Evolutionary conservation across 768 basidiomycete genomes (phyloP), one percentile per base, ranked within the genome.

Genomic region (Tricholoma terreum): DNA sequence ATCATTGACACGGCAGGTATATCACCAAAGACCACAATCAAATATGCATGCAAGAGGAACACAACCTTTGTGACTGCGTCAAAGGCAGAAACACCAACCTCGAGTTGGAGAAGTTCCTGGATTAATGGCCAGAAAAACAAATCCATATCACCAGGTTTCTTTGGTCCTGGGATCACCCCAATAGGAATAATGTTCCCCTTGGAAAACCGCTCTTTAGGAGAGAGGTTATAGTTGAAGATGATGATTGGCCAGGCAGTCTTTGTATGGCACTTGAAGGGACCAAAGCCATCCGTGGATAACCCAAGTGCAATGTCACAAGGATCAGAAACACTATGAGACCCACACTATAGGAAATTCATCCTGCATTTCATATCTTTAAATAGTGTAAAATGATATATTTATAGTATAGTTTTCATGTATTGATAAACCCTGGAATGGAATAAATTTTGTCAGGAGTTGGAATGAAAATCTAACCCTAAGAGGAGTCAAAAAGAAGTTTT

Each of bases 101-200:
- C 17, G 21, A 48, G 45, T 15, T 48, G 45, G 1, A 48, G 17
- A 48, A 50, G 27, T 31, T 50, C 48, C 27, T 50, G 48, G 21
- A 50, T 17, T 10, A 31, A n/a, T n/a, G 27, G 78, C 45, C 60
- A 67, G 0, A 75, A 59, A 50, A 78, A 80, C 0, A 76, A 80
- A 36, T 71, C 70, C 0, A 71, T 17, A 55, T 48, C 46, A 6
- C 62, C 0, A 76, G 73, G 40, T 71, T 70, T 11, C 68, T 65
- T 0, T 75, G 79, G 0, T 78, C 73, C 3, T 75, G 77, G 46
- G 12, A 80, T 76, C 48, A 78, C 58, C 1, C 74, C 73, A 6
- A 77, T 19, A 22, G 62, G 67, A 1, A 80, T 51, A 10, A 78
- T 61, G 35, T 76, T 59, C 1, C 65, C 42, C 12, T 71, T 52